Evolutionary conservation across 1,284 basidiomycete species (phyloP).

Genomic region (Ceratobasidium sp.): DNA sequence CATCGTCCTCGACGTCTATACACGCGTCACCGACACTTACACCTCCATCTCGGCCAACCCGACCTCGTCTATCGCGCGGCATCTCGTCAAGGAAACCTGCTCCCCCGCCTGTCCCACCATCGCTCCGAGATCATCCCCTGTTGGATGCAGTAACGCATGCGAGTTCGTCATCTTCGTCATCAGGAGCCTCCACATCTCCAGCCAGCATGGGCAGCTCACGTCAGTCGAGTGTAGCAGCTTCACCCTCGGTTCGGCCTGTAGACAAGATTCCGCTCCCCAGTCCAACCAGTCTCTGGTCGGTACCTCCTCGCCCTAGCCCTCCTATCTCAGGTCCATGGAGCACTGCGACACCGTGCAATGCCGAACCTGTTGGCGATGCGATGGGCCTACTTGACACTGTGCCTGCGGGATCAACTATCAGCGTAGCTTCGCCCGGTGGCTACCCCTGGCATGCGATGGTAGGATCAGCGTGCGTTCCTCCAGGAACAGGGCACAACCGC

Average conservation of each 20-base stretch:
- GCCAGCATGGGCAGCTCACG: conserved; percentile 7
- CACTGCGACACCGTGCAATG: not conserved
- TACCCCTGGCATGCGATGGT: conserved; percentile 19
- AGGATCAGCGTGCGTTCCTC: not conserved
- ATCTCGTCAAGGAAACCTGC: conserved; percentile 18
- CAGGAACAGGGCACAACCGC: not conserved
- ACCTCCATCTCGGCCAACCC: conserved; percentile 10
- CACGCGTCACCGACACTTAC: not conserved
- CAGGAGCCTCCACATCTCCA: conserved; percentile 1
- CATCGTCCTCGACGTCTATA: conserved; percentile 4
- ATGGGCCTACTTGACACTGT: conserved; percentile 29
- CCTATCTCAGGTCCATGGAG: conserved; percentile 29
- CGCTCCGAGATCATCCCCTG: conserved; percentile 27
- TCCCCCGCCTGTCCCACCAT: conserved; percentile 27
- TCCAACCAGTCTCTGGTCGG: conserved; percentile 29
- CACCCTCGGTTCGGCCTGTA: not conserved
- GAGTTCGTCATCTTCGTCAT: not conserved
- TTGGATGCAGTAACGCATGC: conserved; percentile 23
- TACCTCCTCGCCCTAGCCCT: conserved; percentile 21
- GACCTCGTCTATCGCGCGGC: conserved; percentile 29
- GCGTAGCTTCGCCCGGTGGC: conserved; percentile 5
- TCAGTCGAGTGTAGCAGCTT: conserved; percentile 22
- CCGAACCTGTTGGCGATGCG: conserved; percentile 12
- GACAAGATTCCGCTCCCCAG: conserved; percentile 30
- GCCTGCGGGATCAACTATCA: conserved; percentile 29